Evolutionary conservation across 371 early-diverging fungal genomes (phyloP), one percentile per base, ranked within the genome.

Genomic region (Fennellomyces sp.): DNA sequence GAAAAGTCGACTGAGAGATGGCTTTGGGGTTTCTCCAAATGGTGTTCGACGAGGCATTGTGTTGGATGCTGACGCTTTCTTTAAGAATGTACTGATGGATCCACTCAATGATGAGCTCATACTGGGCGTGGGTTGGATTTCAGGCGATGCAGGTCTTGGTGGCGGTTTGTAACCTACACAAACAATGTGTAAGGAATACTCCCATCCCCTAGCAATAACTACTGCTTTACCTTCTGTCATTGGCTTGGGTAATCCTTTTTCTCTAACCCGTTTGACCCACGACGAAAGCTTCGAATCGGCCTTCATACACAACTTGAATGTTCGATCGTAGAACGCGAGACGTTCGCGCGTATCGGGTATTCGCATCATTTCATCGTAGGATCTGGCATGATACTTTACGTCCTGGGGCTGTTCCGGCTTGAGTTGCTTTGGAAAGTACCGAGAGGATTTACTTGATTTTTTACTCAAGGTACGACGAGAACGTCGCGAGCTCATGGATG

Each of bases 281-380:
- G 53, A 38, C 5, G 42, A 53, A 15, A 64, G 31, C 29, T 64
- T 45, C 12, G 59, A 41, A 48, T 64, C 59, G 1, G 52, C 35
- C 15, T 31, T 54, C 29, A 64, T 36, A 48, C 77, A 76, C 10
- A 66, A 51, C 29, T 71, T 59, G 13, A 66, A 45, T 4, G 77
- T 76, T 33, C 69, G 65, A 36, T 76, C 70, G 49, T 76, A 76
- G 45, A 76, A 76, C 15, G 58, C 53, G 19, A 73, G 30, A 23
- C 77, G 57, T 52, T 76, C 77, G 19, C 64, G 57, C 5, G 67
- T 58, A 56, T 71, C 67, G 5, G 77, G 69, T 26, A 76, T 70
- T 25, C 74, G 62, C 74, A 76, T 54, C 55, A 54, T 54, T 39
- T 54, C 55, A n/a, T 33, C 55, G 27, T 54, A 54, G 41, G 49